Evolutionary conservation across 75 land plant genomes (phyloP).

Genomic region (Chamaecyparis obtusa): DNA sequence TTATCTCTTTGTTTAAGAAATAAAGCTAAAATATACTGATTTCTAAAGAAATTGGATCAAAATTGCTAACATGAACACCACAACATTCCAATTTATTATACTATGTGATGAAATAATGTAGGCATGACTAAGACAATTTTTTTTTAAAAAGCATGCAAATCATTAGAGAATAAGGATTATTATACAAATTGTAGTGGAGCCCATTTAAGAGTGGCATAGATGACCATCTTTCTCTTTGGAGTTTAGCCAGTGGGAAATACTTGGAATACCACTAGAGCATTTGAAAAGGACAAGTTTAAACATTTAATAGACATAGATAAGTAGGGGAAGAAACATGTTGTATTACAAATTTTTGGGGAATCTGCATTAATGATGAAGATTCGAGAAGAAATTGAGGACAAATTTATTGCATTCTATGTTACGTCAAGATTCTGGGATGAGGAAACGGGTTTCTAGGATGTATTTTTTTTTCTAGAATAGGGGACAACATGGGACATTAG

Average conservation of each 20-base stretch:
- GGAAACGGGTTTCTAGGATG: too few relatives aligned
- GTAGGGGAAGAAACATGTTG: neutral
- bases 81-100: neutral
- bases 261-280: neutral
- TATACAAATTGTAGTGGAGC: neutral
- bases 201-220: neutral
- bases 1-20: neutral
- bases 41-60: neutral
- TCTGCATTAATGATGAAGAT: neutral
- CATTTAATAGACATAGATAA: neutral
- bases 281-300: neutral
- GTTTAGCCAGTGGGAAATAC: neutral
- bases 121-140: neutral
- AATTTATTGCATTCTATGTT: neutral
- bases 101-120: neutral
- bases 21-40: neutral
- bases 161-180: neutral
- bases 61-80: neutral
- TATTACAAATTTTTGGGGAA: neutral
- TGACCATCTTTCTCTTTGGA: neutral
- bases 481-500: too few relatives aligned
- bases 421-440: too few relatives aligned
- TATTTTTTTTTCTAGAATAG: too few relatives aligned
- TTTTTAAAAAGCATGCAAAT: neutral
- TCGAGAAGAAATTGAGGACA: neutral